Percentiles rank a stretch among this genome's conserved stretches.
phyloP scores from a whole-genome alignment of 1,284 basidiomycete species.

The Flammula alnicola region DNA sequence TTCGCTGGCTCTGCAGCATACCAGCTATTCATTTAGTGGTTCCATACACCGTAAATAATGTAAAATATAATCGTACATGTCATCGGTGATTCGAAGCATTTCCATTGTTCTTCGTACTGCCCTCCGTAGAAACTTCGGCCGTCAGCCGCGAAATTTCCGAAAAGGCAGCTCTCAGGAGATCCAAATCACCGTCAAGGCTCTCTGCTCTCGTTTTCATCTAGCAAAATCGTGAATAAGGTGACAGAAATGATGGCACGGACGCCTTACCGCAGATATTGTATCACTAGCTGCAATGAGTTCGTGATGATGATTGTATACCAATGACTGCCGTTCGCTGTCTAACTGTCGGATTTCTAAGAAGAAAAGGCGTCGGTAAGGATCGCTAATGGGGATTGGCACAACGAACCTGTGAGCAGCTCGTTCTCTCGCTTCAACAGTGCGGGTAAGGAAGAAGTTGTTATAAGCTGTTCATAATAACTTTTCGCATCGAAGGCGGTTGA shows the following conservation, averaged over 20 bases:
- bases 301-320: slow-evolving; percentile 95
- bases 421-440: slow-evolving; percentile 78
- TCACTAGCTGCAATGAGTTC: slow-evolving; percentile 92
- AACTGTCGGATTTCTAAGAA: slow-evolving; percentile 80
- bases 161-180: slow-evolving; percentile 77
- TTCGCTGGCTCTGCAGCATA: too few relatives aligned
- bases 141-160: slow-evolving; percentile 83
- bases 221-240: slow-evolving; percentile 1
- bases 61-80: too few relatives aligned
- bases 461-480: slow-evolving; percentile 82
- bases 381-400: neutral
- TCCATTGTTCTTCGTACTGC: neutral
- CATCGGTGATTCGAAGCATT: neutral
- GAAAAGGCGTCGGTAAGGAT: neutral
- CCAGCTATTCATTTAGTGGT: too few relatives aligned
- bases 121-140: slow-evolving; percentile 65
- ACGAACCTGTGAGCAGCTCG: slow-evolving; percentile 70
- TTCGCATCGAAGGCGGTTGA: slow-evolving; percentile 82
- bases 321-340: slow-evolving; percentile 86
- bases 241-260: slow-evolving; percentile 2
- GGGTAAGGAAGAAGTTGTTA: slow-evolving; percentile 77
- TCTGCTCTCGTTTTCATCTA: slow-evolving; percentile 88
- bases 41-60: too few relatives aligned
- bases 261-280: slow-evolving; percentile 81
- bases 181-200: slow-evolving; percentile 81